Evolutionary conservation across 805 yeast genomes (phyloP).

Genomic region (Ogataea paradorogensis): DNA sequence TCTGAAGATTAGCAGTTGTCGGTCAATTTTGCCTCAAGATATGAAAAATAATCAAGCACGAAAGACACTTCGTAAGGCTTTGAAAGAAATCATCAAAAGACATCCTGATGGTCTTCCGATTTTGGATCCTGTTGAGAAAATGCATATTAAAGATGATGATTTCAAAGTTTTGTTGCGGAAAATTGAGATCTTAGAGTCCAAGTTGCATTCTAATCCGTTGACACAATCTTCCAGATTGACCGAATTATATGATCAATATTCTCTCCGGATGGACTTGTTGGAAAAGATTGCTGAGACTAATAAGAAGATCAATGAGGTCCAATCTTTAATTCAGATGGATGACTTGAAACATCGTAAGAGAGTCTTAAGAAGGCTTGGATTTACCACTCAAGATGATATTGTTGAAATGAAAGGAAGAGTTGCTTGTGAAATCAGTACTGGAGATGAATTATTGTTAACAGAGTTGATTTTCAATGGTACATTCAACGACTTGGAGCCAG

Average conservation of each 20-base stretch:
- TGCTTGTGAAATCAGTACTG: slow-evolving; percentile 85
- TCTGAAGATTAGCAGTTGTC: slow-evolving; percentile 69
- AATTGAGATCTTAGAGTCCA: slow-evolving; percentile 77
- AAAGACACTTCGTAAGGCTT: slow-evolving; percentile 64
- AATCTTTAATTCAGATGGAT: slow-evolving; percentile 89
- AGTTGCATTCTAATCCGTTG: slow-evolving; percentile 67
- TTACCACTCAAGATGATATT: slow-evolving; percentile 81
- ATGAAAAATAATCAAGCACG: slow-evolving; percentile 57
- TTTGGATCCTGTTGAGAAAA: slow-evolving; percentile 85
- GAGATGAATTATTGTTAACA: slow-evolving; percentile 80
- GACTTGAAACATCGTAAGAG: slow-evolving; percentile 91
- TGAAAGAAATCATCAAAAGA: slow-evolving; percentile 76
- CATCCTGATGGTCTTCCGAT: slow-evolving; percentile 90
- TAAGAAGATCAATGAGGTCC: slow-evolving; percentile 73
- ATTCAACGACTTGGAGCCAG: slow-evolving; percentile 82
- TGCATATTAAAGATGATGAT: slow-evolving; percentile 76
- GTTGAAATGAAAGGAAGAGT: slow-evolving; percentile 97
- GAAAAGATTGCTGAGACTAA: slow-evolving; percentile 57
- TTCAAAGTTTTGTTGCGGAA: slow-evolving; percentile 71
- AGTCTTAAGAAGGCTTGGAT: slow-evolving; percentile 87
- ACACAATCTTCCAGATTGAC: slow-evolving; percentile 57
- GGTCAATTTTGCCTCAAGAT: slow-evolving; percentile 77
- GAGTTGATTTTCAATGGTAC: slow-evolving; percentile 95
- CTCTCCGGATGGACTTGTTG: slow-evolving; percentile 59
- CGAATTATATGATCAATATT: slow-evolving; percentile 63